Evolutionary conservation across 352 stramenopile genomes (phyloP).

Genomic region (Phytophthora fragariaefolia): DNA sequence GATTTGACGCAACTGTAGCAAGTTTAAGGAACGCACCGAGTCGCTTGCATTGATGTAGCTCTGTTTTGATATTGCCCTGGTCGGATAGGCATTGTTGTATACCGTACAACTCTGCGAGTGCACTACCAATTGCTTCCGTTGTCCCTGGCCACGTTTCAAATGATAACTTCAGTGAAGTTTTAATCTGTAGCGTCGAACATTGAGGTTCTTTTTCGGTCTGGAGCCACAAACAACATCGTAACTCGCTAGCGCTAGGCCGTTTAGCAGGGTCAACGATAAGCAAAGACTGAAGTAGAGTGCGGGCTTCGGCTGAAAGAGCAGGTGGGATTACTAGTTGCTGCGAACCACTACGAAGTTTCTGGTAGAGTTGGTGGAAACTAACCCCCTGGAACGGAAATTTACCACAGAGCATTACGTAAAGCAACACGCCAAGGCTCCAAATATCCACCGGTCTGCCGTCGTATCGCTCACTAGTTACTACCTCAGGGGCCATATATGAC

Average conservation of each 20-base stretch:
- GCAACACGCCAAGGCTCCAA: slow-evolving; percentile 71
- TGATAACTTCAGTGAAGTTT: not conserved
- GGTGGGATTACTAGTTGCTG: slow-evolving; percentile 39
- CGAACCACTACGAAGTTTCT: slow-evolving; percentile 34
- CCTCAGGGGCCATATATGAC: slow-evolving; percentile 83
- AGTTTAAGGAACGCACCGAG: slow-evolving; percentile 26
- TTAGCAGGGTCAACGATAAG: slow-evolving; percentile 52
- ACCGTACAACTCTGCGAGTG: slow-evolving; percentile 29
- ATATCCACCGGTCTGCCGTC: slow-evolving; percentile 66
- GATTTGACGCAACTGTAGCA: slow-evolving; percentile 6
- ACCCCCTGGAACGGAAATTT: slow-evolving; percentile 62
- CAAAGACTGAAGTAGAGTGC: slow-evolving; percentile 53
- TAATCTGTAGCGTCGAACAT: not conserved
- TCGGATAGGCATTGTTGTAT: slow-evolving; percentile 4
- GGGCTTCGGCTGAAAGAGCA: slow-evolving; percentile 44
- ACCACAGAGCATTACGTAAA: slow-evolving; percentile 71
- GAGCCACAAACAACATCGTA: slow-evolving; percentile 54
- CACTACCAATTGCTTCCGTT: slow-evolving; percentile 5
- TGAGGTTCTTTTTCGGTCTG: not conserved
- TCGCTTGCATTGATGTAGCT: slow-evolving; percentile 1
- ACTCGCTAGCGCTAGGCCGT: slow-evolving; percentile 39
- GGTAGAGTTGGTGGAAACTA: slow-evolving; percentile 45
- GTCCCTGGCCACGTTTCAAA: slow-evolving; percentile 24
- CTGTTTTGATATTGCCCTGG: not conserved
- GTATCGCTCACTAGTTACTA: slow-evolving; percentile 62